These are phyloP conservation scores for Rhodotorula sphaerocarpa DNA, from an alignment of 768 basidiomycete species.

Conservation along the genomic window DNA sequence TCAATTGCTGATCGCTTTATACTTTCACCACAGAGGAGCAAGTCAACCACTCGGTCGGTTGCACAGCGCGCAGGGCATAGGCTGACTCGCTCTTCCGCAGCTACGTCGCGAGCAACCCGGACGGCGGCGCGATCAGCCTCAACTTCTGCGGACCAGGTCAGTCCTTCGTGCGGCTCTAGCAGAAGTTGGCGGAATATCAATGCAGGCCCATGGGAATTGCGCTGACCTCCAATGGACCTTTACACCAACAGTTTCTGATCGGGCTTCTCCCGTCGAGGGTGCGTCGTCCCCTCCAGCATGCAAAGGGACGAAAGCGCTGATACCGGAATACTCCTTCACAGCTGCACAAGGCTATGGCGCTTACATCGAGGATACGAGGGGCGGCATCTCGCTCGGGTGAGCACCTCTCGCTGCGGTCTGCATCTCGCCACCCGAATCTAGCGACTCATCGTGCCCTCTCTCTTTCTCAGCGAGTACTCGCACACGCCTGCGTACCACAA, in stretches of 20 bases:
- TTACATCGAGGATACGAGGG: slow-evolving; percentile 23
- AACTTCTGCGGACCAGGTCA: slow-evolving; percentile 25
- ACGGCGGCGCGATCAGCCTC: slow-evolving; percentile 20
- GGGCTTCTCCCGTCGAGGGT: neutral
- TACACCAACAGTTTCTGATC: neutral
- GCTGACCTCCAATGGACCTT: too few relatives aligned
- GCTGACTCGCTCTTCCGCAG: neutral
- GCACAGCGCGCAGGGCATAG: neutral
- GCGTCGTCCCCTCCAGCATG: too few relatives aligned
- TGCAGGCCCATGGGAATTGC: too few relatives aligned
- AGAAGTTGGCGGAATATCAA: too few relatives aligned
- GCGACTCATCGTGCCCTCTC: too few relatives aligned
- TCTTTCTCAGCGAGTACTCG: slow-evolving; percentile 14
- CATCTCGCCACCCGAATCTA: neutral
- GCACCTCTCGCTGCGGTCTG: neutral
- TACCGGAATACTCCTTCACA: neutral
- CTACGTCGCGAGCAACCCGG: slow-evolving; percentile 18
- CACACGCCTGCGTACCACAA: slow-evolving; percentile 21
- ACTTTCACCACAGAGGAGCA: too few relatives aligned
- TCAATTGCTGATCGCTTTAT: too few relatives aligned
- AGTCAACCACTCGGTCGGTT: neutral
- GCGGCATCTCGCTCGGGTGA: slow-evolving; percentile 25
- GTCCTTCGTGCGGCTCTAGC: neutral
- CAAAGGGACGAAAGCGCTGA: too few relatives aligned
- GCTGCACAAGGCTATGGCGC: slow-evolving; percentile 23